Conservation (phyloP, 495 filamentous ascomycete genomes). For the Thermothielavioides terrestris region DNA sequence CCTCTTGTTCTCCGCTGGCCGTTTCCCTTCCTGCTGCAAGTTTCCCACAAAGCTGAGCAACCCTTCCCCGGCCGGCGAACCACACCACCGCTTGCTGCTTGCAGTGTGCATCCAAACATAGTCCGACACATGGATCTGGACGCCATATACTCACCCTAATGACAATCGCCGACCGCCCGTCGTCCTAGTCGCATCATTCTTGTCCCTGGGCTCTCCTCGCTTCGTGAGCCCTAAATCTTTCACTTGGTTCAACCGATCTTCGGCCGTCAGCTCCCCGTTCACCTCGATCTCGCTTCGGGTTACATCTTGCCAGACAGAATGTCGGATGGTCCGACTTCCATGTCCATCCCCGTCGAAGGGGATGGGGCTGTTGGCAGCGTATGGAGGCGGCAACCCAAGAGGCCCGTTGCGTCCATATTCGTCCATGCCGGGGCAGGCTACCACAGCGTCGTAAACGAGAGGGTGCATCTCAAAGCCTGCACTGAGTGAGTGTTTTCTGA, state of each 20-base stretch:
- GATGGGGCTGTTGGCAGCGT: constrained; percentile 21
- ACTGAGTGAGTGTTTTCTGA: constrained; percentile 66
- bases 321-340: constrained; percentile 3
- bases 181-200: not conserved
- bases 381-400: constrained; percentile 12
- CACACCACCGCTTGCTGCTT: too few relatives aligned
- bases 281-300: not conserved
- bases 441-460: constrained; percentile 77
- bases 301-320: not conserved
- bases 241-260: too few relatives aligned
- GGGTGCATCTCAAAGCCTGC: constrained; percentile 73
- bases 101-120: not conserved
- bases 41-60: too few relatives aligned
- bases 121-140: not conserved
- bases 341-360: not conserved
- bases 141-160: not conserved
- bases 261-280: not conserved
- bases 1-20: not conserved
- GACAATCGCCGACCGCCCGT: not conserved
- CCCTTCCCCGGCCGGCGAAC: too few relatives aligned
- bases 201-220: not conserved
- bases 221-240: too few relatives aligned
- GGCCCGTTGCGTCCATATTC: constrained; percentile 60
- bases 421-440: constrained; percentile 96
- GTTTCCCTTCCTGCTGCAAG: too few relatives aligned